These are phyloP conservation scores for Keithomyces neogunnii DNA, from an alignment of 2,329 filamentous ascomycete genomes.

Conservation along the genomic window DNA sequence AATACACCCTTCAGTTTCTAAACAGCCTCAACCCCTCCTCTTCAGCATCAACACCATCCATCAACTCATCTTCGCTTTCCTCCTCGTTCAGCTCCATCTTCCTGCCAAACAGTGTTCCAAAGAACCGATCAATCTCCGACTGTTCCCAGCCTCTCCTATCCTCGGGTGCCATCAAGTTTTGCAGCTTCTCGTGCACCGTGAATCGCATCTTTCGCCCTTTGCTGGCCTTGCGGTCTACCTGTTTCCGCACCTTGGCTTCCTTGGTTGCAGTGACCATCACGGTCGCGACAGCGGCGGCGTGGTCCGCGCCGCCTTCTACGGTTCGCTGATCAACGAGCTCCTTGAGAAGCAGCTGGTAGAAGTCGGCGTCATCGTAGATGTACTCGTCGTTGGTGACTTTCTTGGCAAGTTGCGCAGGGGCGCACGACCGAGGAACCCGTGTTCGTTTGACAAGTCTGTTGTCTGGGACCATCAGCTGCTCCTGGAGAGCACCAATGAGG, in stretches of 20 bases:
- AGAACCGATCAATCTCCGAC: conserved; percentile 68
- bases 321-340: conserved; percentile 87
- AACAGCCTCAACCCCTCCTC: conserved; percentile 48
- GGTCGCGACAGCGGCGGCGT: conserved; percentile 38
- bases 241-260: conserved; percentile 72
- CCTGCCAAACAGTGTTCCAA: conserved; percentile 66
- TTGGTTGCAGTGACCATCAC: conserved; percentile 60
- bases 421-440: conserved; percentile 65
- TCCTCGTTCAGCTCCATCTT: conserved; percentile 58
- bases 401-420: conserved; percentile 56
- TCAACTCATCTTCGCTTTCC: conserved; percentile 40
- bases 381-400: conserved; percentile 48
- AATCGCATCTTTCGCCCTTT: conserved; percentile 93
- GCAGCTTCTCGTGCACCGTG: conserved; percentile 91
- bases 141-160: conserved; percentile 74
- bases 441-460: conserved; percentile 58
- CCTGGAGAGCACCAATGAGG: conserved; percentile 59
- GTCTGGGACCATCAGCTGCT: conserved; percentile 59
- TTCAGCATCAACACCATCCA: conserved; percentile 43
- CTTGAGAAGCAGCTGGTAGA: conserved; percentile 88
- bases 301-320: conserved; percentile 50
- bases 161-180: conserved; percentile 96
- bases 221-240: conserved; percentile 87
- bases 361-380: conserved; percentile 89
- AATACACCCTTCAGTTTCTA: conserved; percentile 19